These are phyloP conservation scores for Malassezia restricta DNA, from an alignment of 1,284 basidiomycete species.

Conservation along the genomic window DNA sequence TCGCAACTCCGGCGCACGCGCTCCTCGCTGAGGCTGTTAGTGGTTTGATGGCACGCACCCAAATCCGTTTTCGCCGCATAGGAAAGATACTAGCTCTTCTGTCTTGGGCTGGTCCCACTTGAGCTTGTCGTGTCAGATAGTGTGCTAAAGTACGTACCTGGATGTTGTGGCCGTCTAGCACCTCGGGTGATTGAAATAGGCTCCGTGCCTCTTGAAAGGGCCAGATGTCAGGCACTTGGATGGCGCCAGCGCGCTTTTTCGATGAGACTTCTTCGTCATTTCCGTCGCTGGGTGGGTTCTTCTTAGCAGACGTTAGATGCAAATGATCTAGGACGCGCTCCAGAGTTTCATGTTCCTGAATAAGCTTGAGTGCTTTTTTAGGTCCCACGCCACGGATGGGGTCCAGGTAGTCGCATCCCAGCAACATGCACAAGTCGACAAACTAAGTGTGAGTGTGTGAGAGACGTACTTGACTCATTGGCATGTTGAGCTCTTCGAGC, in stretches of 20 bases:
- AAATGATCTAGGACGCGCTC: constrained; percentile 69
- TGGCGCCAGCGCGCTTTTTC: constrained; percentile 49
- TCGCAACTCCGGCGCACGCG: constrained; percentile 89
- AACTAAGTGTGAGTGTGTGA: constrained; percentile 51
- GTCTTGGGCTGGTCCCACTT: constrained; percentile 90
- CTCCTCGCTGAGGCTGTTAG: constrained; percentile 62
- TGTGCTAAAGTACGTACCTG: constrained; percentile 53
- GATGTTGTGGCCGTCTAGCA: constrained; percentile 70
- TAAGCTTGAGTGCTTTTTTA: constrained; percentile 85
- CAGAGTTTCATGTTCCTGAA: constrained; percentile 74
- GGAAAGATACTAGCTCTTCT: constrained; percentile 83
- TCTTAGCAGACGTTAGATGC: constrained; percentile 48
- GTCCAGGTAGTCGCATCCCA: constrained; percentile 96
- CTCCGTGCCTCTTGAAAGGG: constrained; percentile 89
- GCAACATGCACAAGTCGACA: constrained; percentile 87
- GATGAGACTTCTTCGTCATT: constrained; percentile 14
- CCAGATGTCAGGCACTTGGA: constrained; percentile 76
- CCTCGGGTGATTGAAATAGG: constrained; percentile 78
- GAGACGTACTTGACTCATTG: constrained; percentile 64
- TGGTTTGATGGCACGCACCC: constrained; percentile 54
- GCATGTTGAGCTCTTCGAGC: constrained; percentile 76
- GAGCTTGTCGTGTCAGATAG: constrained; percentile 51
- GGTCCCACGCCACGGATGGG: constrained; percentile 90
- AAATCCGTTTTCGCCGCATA: constrained; percentile 92
- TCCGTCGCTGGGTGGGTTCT: constrained; percentile 14